These are phyloP conservation scores for Piper longum DNA, from an alignment of 164 flowering plant species.

Conservation along the genomic window DNA sequence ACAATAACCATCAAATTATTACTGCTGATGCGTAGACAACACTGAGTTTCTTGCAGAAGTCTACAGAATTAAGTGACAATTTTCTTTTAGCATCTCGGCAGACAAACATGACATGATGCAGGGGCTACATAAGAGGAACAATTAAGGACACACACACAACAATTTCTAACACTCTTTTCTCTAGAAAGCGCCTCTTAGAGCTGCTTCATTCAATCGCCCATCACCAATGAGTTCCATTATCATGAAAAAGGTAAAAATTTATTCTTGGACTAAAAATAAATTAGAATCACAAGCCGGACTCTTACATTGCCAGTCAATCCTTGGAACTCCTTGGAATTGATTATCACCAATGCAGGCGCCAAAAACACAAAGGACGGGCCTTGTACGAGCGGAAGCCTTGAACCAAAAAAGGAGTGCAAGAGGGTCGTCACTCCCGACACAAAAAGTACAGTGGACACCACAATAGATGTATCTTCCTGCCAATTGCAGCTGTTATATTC, in stretches of 20 bases:
- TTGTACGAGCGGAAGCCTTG: conserved; percentile 88
- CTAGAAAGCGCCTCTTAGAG: too few relatives aligned
- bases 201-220: neutral
- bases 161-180: too few relatives aligned
- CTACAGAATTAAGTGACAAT: too few relatives aligned
- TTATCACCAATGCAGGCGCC: conserved; percentile 87
- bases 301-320: conserved; percentile 63
- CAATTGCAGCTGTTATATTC: conserved; percentile 25
- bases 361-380: conserved; percentile 93
- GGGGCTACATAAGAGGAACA: too few relatives aligned
- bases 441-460: conserved; percentile 84
- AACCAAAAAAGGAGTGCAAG: conserved; percentile 72
- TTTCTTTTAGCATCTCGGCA: too few relatives aligned
- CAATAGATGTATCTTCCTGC: conserved; percentile 84
- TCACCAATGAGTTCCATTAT: neutral
- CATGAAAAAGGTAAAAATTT: neutral
- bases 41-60: too few relatives aligned
- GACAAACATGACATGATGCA: too few relatives aligned
- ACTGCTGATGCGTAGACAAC: too few relatives aligned
- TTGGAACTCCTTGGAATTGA: conserved; percentile 79
- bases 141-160: too few relatives aligned
- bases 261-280: neutral
- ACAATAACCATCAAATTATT: too few relatives aligned
- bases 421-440: conserved; percentile 86
- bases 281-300: neutral